These are phyloP conservation scores for Mrakia blollopis DNA, from an alignment of 768 basidiomycete species.

Conservation along the genomic window DNA sequence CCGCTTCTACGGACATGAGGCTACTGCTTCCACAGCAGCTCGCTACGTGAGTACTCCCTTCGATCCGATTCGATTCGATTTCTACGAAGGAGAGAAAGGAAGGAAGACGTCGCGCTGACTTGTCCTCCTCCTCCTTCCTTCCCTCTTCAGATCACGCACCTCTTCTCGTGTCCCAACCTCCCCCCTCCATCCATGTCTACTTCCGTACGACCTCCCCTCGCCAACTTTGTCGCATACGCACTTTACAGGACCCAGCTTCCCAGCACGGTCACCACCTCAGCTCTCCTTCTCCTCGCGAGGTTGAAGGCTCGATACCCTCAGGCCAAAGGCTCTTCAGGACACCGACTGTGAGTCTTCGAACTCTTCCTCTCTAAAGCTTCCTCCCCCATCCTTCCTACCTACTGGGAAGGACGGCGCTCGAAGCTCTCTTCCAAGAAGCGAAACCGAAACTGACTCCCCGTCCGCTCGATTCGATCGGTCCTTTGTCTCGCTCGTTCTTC, in stretches of 20 bases:
- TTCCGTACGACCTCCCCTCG: slow-evolving; percentile 33
- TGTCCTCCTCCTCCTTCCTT: background rate
- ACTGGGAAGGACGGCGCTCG: background rate
- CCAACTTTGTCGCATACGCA: slow-evolving; percentile 34
- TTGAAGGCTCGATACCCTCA: slow-evolving; percentile 89
- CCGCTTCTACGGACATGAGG: slow-evolving; percentile 67
- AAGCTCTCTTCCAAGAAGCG: background rate
- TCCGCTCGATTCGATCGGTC: background rate
- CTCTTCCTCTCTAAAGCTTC: too few species aligned
- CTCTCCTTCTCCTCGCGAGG: slow-evolving; percentile 69
- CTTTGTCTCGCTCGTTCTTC: background rate
- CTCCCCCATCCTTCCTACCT: background rate
- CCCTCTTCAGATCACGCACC: slow-evolving; percentile 57
- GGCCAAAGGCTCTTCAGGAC: slow-evolving; percentile 81
- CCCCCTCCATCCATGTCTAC: slow-evolving; percentile 44
- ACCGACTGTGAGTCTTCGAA: slow-evolving; percentile 59
- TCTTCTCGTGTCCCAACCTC: slow-evolving; percentile 80
- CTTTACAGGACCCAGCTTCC: slow-evolving; percentile 61
- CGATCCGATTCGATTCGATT: background rate
- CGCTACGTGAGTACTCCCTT: slow-evolving; percentile 52
- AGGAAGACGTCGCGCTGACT: too few species aligned
- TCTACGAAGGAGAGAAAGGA: background rate
- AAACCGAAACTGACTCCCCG: background rate
- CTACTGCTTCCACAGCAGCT: slow-evolving; percentile 61
- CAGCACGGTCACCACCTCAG: slow-evolving; percentile 60